phyloP scores from a whole-genome alignment of 768 basidiomycete species.

The Royoungia palumana region DNA sequence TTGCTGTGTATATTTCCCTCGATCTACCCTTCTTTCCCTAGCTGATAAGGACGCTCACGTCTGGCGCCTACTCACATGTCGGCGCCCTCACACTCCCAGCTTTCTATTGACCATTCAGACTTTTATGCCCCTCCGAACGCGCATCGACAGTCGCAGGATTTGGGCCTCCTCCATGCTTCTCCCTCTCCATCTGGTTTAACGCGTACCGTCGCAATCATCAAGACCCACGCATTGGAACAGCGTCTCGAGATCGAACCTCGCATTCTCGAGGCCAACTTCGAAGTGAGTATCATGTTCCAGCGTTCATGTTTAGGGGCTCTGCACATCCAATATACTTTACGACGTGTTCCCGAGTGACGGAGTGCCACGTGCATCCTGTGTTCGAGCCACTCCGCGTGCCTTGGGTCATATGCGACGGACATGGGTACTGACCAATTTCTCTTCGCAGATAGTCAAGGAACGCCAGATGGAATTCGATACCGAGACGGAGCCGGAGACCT shows the following conservation, averaged over 20 bases:
- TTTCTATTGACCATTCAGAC: conserved; percentile 14
- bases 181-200: conserved; percentile 25
- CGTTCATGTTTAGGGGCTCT: conserved; percentile 5
- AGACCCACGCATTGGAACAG: conserved; percentile 67
- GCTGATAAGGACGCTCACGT: conserved; percentile 1
- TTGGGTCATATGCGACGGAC: conserved; percentile 15
- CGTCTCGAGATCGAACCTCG: conserved; percentile 78
- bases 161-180: background rate
- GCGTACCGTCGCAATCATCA: conserved; percentile 84
- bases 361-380: conserved; percentile 13
- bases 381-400: background rate
- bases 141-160: conserved; percentile 5
- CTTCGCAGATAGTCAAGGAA: conserved; percentile 73
- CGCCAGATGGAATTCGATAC: conserved; percentile 86
- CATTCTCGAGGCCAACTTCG: conserved; percentile 78
- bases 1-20: conserved; percentile 22
- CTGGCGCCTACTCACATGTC: conserved; percentile 21
- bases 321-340: background rate
- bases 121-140: conserved; percentile 13
- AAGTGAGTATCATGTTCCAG: conserved; percentile 44
- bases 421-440: conserved; percentile 13
- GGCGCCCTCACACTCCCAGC: conserved; percentile 10
- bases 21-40: conserved; percentile 1
- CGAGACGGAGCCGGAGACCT: conserved; percentile 75
- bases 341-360: conserved; percentile 2